These are phyloP conservation scores for Lactarius akahatsu DNA, from an alignment of 768 basidiomycete genomes.

Conservation along the genomic window DNA sequence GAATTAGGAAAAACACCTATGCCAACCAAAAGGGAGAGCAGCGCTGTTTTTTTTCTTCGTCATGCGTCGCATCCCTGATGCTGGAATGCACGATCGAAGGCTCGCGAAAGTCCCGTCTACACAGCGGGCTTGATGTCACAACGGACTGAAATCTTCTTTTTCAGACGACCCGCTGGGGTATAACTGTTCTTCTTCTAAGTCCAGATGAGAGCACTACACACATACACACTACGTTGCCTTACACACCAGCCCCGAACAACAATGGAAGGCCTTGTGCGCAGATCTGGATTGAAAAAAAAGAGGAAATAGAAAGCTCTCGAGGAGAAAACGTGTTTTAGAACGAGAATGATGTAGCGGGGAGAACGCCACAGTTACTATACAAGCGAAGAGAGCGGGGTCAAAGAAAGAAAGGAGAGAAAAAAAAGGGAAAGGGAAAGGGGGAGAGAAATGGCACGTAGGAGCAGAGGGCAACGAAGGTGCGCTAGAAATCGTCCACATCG, in stretches of 20 bases:
- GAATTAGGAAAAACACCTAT: too few relatives aligned
- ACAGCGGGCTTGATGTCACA: too few relatives aligned
- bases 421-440: too few relatives aligned
- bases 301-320: neutral
- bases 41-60: too few relatives aligned
- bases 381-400: constrained; percentile 1
- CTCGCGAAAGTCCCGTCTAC: too few relatives aligned
- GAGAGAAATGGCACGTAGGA: neutral
- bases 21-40: too few relatives aligned
- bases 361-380: constrained; percentile 14
- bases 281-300: constrained; percentile 6
- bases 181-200: constrained; percentile 15
- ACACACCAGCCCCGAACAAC: constrained; percentile 11
- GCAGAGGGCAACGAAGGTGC: neutral
- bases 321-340: neutral
- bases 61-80: too few relatives aligned
- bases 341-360: neutral
- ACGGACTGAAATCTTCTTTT: neutral
- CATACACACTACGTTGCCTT: constrained; percentile 6
- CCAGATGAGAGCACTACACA: constrained; percentile 18
- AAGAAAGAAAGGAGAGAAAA: neutral
- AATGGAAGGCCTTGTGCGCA: neutral
- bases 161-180: constrained; percentile 9
- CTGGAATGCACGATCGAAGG: too few relatives aligned
- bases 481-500: constrained; percentile 37